Evolutionary conservation across 352 stramenopile genomes (phyloP).

Genomic region (Globisporangium megalacanthum): DNA sequence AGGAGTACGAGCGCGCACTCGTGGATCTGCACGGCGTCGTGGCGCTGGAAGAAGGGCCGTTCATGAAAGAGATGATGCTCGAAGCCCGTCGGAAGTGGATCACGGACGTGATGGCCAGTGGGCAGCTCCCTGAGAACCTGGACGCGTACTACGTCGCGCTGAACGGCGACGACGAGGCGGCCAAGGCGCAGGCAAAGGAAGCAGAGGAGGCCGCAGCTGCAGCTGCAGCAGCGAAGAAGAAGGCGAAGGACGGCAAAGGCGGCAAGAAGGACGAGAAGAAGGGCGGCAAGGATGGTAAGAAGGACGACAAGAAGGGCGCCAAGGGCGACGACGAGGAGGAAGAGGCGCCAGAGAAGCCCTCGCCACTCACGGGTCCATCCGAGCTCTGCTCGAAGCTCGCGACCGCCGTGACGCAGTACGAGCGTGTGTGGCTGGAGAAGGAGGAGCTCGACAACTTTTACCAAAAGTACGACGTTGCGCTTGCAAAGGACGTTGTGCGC

Average conservation of each 20-base stretch:
- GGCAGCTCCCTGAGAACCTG: conserved; percentile 87
- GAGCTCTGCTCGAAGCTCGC: conserved; percentile 80
- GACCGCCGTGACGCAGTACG: conserved; percentile 57
- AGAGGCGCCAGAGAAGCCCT: conserved; percentile 72
- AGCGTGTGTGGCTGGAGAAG: conserved; percentile 84
- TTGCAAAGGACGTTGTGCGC: conserved; percentile 89
- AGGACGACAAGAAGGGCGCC: conserved; percentile 56
- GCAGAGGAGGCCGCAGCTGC: conserved; percentile 30
- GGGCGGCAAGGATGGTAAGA: conserved; percentile 42
- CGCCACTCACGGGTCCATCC: conserved; percentile 81
- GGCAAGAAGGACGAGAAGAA: conserved; percentile 45
- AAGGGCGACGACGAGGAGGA: conserved; percentile 40
- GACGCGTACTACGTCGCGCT: conserved; percentile 77
- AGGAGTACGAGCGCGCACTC: conserved; percentile 88
- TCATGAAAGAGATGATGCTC: conserved; percentile 90
- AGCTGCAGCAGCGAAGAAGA: conserved; percentile 15
- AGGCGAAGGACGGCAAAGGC: conserved; percentile 35
- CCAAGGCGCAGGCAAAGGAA: conserved; percentile 57
- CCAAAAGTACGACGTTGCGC: conserved; percentile 91
- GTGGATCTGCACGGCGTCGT: conserved; percentile 82
- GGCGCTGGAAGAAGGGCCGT: conserved; percentile 84
- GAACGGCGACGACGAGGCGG: conserved; percentile 29
- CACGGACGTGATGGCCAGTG: conserved; percentile 85
- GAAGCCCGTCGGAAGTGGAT: conserved; percentile 92
- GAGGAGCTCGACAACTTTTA: conserved; percentile 90